Base-by-base conservation (phyloP, 495 filamentous ascomycete genomes). In the Penicillium waksmanii region DNA sequence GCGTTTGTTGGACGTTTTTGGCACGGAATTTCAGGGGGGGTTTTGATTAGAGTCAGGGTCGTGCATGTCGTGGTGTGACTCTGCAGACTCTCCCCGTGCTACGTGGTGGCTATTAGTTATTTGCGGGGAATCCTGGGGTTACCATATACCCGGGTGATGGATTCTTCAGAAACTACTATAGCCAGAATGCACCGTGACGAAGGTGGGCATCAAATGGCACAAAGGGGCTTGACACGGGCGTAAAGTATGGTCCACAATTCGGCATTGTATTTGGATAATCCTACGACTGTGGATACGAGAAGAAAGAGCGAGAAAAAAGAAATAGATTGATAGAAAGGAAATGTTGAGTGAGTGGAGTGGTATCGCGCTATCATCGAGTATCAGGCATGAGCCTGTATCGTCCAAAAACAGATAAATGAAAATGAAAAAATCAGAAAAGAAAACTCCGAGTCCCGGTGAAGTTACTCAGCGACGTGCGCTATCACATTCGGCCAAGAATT, bases 401-500 rank as follows among this genome's bases (percentile, higher is more conserved):
- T 56, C 21, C 27, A 53, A 21, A 46, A 15, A 12, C 55, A 55
- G 25, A 53, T n/a, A 27, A 56, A 25, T 23, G 9, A 57, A n/a
- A 59, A 60, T 49, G 51, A 53, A 31, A 58, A 64, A 55, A 5
- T 1, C 60, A 18, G 0, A 38, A 57, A 12, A 31, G 31, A 47
- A 12, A 48, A 38, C 36, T 38, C 11, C 36, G 8, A 31, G 27
- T 9, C 15, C 15, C 36, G 7, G 36, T 11, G 15, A 35, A 43
- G 12, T 19, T 43, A 2, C 53, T 63, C 42, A 67, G 46, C 62
- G 68, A 44, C 66, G 69, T 34, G 86, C 83, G 17, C 78, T 77
- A 70, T 97, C 91, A 68, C 93, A 95, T 63, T 96, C 89, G 69
- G 90, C 90, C 49, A 98, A 65, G 71, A 97, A 97, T 42, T 83